A percentile compares a stretch with the other conserved stretches of the same genome.
Conservation (phyloP, 2,329 filamentous ascomycete genomes). For the Trichoderma semiorbis region DNA sequence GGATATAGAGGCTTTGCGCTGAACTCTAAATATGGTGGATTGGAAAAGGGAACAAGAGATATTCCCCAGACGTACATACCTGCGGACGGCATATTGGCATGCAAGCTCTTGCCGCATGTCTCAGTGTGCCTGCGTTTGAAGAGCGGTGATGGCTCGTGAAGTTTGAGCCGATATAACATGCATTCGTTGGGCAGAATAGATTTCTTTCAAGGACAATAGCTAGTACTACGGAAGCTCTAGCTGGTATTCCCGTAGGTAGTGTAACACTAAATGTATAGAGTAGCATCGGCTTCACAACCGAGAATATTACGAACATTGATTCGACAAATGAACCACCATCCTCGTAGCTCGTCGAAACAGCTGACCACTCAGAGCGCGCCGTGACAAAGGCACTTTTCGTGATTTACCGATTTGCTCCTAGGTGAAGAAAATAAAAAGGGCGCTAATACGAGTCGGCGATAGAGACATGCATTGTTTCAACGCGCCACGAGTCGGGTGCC, state of each 20-base stretch:
- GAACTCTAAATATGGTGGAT: not conserved
- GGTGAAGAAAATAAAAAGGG: not conserved
- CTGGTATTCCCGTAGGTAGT: not conserved
- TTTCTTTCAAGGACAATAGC: not conserved
- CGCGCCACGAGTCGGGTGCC: constrained; percentile 8
- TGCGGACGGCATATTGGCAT: not conserved
- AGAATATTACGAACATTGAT: not conserved
- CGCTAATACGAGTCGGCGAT: not conserved
- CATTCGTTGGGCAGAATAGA: not conserved
- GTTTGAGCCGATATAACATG: not conserved
- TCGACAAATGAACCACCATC: not conserved
- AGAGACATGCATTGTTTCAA: constrained; percentile 15
- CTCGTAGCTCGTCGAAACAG: not conserved
- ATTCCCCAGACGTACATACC: not conserved
- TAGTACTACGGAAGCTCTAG: not conserved
- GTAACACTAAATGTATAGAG: not conserved
- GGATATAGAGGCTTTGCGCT: not conserved
- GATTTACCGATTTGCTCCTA: not conserved
- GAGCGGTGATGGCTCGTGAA: not conserved
- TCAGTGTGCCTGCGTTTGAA: not conserved
- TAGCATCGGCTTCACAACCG: not conserved
- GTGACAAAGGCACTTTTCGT: not conserved
- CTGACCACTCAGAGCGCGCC: constrained; percentile 3
- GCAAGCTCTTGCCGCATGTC: not conserved
- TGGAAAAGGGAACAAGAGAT: not conserved